phyloP scores from a whole-genome alignment of 345 rosid genomes.

The Citrus unshiu region DNA sequence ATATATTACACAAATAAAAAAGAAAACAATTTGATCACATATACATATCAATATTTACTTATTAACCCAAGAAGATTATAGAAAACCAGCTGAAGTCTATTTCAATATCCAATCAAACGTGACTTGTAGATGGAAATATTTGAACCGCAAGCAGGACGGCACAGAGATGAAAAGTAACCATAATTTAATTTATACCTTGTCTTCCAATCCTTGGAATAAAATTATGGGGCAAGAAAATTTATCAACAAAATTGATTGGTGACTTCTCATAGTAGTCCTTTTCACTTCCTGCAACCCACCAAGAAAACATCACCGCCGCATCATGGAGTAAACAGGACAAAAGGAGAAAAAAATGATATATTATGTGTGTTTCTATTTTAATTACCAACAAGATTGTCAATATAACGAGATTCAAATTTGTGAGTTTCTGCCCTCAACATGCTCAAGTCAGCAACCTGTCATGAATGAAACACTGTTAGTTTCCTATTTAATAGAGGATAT shows the following conservation, averaged over 20 bases:
- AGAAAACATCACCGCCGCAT: slow-evolving; percentile 12
- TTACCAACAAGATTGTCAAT: slow-evolving; percentile 92
- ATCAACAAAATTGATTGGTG: slow-evolving; percentile 83
- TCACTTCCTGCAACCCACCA: slow-evolving; percentile 54
- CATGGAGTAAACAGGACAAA: slow-evolving; percentile 1
- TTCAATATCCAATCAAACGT: not conserved
- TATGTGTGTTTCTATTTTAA: not conserved
- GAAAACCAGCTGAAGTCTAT: not conserved
- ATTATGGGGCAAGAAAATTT: slow-evolving; percentile 92
- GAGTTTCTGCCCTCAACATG: slow-evolving; percentile 78
- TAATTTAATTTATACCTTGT: slow-evolving; percentile 51
- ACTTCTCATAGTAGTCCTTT: slow-evolving; percentile 63
- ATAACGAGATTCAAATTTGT: slow-evolving; percentile 86
- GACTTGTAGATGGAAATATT: not conserved
- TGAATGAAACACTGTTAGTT: slow-evolving; percentile 6
- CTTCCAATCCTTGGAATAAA: slow-evolving; percentile 92
- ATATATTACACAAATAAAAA: not conserved
- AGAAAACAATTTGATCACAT: not conserved
- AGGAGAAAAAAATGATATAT: not conserved
- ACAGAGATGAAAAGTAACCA: not conserved
- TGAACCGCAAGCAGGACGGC: not conserved
- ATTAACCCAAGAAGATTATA: not conserved
- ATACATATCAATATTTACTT: not conserved
- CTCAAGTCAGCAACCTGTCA: slow-evolving; percentile 79
- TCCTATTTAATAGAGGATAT: not conserved